Conservation (phyloP, 768 basidiomycete genomes). For the Trametes sanguinea region DNA sequence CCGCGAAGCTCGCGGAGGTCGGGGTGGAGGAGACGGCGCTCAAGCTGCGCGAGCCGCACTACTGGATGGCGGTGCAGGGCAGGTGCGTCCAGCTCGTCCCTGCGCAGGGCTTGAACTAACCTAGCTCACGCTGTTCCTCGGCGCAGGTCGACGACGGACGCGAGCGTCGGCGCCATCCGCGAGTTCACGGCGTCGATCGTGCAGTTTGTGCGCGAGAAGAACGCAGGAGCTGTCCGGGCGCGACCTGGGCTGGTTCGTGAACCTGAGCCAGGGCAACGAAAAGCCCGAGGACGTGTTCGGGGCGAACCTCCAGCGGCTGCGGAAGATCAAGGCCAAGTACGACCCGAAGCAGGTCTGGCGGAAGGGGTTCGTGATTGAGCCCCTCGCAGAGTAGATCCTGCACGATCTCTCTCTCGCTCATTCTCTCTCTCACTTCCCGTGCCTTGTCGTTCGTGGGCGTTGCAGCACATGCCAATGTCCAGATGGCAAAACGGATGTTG, state of each 20-base stretch:
- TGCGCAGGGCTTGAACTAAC: too few species aligned
- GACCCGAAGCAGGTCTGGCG: conserved; percentile 36
- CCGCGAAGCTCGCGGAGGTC: conserved; percentile 15
- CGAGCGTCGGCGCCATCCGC: conserved; percentile 3
- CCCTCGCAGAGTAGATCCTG: conserved; percentile 8
- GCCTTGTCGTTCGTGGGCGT: too few species aligned
- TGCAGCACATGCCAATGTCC: too few species aligned
- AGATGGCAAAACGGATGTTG: too few species aligned
- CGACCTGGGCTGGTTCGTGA: conserved; percentile 26
- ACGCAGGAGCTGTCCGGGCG: conserved; percentile 20
- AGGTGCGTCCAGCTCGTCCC: conserved; percentile 6
- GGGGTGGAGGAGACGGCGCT: conserved; percentile 15
- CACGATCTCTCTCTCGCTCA: background rate
- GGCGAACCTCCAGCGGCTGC: conserved; percentile 28
- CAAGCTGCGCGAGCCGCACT: conserved; percentile 20
- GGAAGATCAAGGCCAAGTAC: conserved; percentile 34
- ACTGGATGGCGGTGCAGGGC: conserved; percentile 28
- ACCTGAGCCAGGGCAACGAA: conserved; percentile 29
- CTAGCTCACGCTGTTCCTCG: too few species aligned
- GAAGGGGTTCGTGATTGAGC: conserved; percentile 32
- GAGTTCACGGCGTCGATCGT: conserved; percentile 6
- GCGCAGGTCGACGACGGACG: conserved; percentile 22
- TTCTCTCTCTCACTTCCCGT: background rate
- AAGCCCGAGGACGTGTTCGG: conserved; percentile 33
- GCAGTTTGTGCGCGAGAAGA: conserved; percentile 22